Conservation (phyloP, 106 monocot species). For the Dendrobium catenatum region DNA sequence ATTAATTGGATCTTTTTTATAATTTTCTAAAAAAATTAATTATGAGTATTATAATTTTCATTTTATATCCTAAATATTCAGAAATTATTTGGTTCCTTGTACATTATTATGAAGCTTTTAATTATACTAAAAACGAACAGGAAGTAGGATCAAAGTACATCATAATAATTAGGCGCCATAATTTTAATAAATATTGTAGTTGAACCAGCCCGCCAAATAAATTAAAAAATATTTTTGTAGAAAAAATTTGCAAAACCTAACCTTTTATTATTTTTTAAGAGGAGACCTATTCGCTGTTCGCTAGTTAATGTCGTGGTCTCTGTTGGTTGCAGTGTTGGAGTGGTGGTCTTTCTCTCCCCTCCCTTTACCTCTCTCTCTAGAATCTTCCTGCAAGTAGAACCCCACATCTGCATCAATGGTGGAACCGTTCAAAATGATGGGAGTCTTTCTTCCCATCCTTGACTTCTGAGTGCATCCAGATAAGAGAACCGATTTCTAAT, state of each 20-base stretch:
- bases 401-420: neutral
- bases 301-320: neutral
- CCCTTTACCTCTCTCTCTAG: neutral
- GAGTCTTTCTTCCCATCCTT: neutral
- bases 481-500: neutral
- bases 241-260: neutral
- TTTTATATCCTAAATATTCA: too few species aligned
- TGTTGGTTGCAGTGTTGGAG: neutral
- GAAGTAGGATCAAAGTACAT: too few species aligned
- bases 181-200: neutral
- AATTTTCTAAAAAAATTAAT: too few species aligned
- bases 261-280: neutral
- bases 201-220: neutral
- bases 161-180: too few species aligned
- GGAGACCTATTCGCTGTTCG: neutral
- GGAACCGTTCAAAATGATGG: conserved; percentile 3
- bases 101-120: too few species aligned
- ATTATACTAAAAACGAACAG: too few species aligned
- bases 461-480: neutral
- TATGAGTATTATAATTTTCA: too few species aligned
- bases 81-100: too few species aligned
- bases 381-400: neutral
- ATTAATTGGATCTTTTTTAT: too few species aligned
- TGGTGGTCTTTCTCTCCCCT: neutral
- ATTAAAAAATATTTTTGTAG: neutral